Evolutionary conservation across 2,329 filamentous ascomycete genomes (phyloP).

Genomic region (Cyphellophora attinorum): DNA sequence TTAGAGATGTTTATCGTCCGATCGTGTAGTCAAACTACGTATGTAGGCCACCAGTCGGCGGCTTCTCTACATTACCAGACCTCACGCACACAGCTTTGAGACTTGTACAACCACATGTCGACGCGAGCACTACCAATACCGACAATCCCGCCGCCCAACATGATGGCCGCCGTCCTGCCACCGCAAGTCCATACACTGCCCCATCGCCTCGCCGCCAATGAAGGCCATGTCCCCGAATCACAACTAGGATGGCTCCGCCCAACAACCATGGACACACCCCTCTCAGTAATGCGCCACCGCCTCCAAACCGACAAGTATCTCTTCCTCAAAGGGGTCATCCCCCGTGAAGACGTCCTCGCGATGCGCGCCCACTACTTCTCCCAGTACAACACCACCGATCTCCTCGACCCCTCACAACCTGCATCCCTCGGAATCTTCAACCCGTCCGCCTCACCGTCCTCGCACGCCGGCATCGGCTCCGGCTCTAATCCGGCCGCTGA

Average conservation of each 20-base stretch:
- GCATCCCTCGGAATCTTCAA: constrained; percentile 35
- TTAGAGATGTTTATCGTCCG: too few species aligned
- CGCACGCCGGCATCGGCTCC: constrained; percentile 27
- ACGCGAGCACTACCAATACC: too few species aligned
- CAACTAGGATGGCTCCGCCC: constrained; percentile 25
- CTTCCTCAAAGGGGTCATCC: constrained; percentile 32
- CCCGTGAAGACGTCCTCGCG: constrained; percentile 33
- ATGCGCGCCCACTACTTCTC: constrained; percentile 32
- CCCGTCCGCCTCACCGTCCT: constrained; percentile 22
- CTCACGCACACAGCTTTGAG: too few species aligned
- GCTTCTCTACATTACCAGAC: too few species aligned
- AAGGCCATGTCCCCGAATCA: constrained; percentile 12
- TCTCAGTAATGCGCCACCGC: constrained; percentile 29
- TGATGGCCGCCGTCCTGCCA: not conserved
- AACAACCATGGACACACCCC: constrained; percentile 25
- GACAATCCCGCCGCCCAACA: too few species aligned
- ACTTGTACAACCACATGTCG: too few species aligned
- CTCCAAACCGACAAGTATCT: constrained; percentile 32
- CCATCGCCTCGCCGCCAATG: constrained; percentile 7
- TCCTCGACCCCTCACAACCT: constrained; percentile 28
- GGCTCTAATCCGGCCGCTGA: constrained; percentile 20
- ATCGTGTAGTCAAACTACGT: too few species aligned
- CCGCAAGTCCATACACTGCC: not conserved
- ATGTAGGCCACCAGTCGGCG: too few species aligned
- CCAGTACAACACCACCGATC: constrained; percentile 27